These are phyloP conservation scores for Dimargaris verticillata DNA, from an alignment of 192 early-diverging fungal species.

Conservation along the genomic window DNA sequence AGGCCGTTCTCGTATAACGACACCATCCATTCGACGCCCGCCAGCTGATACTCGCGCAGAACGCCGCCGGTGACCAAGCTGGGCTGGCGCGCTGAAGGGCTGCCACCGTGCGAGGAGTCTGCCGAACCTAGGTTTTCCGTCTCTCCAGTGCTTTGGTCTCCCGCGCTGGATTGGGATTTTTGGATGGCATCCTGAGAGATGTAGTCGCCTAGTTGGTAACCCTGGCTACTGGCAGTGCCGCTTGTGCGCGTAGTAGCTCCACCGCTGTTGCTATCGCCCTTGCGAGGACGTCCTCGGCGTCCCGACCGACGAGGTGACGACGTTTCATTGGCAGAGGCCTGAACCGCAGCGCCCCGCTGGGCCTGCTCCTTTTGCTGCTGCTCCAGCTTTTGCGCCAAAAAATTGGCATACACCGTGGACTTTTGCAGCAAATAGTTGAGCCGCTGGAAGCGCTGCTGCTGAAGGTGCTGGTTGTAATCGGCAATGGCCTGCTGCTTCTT, in stretches of 20 bases:
- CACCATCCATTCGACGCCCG: constrained; percentile 90
- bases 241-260: background rate
- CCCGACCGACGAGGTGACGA: background rate
- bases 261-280: background rate
- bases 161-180: background rate
- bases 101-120: constrained; percentile 17
- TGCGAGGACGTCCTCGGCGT: constrained; percentile 1
- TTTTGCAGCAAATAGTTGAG: constrained; percentile 66
- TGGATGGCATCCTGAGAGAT: constrained; percentile 7
- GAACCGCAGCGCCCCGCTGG: background rate
- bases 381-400: constrained; percentile 60
- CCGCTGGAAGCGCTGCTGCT: constrained; percentile 49
- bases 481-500: constrained; percentile 32
- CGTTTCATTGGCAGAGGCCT: background rate
- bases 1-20: constrained; percentile 89
- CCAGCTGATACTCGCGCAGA: constrained; percentile 84
- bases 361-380: constrained; percentile 14
- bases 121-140: constrained; percentile 11
- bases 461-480: constrained; percentile 38
- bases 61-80: constrained; percentile 63
- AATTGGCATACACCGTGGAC: constrained; percentile 62
- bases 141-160: background rate
- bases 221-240: background rate
- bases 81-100: constrained; percentile 57
- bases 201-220: constrained; percentile 8